A percentile compares a stretch with the other conserved stretches of the same genome.
phyloP scores from a whole-genome alignment of 805 yeast genomes.

The Danielia oregonensis region DNA sequence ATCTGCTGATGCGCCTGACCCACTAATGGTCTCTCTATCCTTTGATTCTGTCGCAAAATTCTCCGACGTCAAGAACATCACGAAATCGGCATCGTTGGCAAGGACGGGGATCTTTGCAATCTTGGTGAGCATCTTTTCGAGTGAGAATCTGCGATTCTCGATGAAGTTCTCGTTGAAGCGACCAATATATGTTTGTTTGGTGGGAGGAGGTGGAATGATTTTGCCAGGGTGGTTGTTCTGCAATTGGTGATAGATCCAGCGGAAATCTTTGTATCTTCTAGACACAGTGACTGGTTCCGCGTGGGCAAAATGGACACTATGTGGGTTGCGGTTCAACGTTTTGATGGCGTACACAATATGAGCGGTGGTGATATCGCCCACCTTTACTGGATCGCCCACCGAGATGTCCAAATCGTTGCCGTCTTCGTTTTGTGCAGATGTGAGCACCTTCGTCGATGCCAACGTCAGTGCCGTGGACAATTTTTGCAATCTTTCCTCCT shows the following conservation, averaged over 20 bases:
- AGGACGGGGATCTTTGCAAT: constrained; percentile 56
- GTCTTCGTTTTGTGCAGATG: background rate
- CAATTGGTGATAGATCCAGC: constrained; percentile 90
- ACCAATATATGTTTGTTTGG: constrained; percentile 91
- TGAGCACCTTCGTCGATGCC: background rate
- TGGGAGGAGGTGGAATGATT: constrained; percentile 88
- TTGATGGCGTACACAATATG: constrained; percentile 84
- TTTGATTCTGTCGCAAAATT: constrained; percentile 67
- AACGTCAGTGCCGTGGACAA: background rate
- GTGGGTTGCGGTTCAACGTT: constrained; percentile 49
- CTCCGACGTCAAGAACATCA: constrained; percentile 71
- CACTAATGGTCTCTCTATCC: constrained; percentile 60
- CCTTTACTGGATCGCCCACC: constrained; percentile 88
- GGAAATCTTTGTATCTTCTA: constrained; percentile 85
- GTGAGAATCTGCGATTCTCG: constrained; percentile 76
- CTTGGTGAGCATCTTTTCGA: constrained; percentile 81
- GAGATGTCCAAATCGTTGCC: constrained; percentile 51
- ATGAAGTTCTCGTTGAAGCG: constrained; percentile 87
- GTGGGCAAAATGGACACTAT: constrained; percentile 20
- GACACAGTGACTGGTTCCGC: constrained; percentile 43
- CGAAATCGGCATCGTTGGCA: constrained; percentile 70
- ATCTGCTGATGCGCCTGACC: constrained; percentile 46
- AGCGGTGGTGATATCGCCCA: constrained; percentile 84
- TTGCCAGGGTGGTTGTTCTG: constrained; percentile 85
- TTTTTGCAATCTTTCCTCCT: constrained; percentile 16